Conservation (phyloP, 768 basidiomycete genomes). For the Daedalea quercina region DNA sequence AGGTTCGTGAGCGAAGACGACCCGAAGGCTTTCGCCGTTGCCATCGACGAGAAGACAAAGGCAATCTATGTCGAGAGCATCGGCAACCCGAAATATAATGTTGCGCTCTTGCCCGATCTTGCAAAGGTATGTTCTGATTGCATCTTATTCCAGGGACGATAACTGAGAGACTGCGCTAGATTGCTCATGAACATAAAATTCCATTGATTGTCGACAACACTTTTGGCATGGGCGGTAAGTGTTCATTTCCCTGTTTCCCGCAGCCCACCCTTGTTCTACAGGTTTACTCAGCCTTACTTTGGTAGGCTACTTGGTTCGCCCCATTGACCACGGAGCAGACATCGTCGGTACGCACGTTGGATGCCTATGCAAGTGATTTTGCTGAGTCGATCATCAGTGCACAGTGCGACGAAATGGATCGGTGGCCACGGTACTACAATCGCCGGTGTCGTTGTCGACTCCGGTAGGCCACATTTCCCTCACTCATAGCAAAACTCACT, state of each 20-base stretch:
- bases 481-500: neutral
- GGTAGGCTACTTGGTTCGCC: constrained; percentile 51
- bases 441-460: constrained; percentile 68
- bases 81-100: constrained; percentile 70
- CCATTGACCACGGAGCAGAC: constrained; percentile 72
- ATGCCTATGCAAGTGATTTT: neutral
- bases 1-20: constrained; percentile 55
- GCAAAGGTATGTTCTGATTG: constrained; percentile 48
- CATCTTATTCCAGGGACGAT: too few species aligned
- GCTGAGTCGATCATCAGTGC: constrained; percentile 31
- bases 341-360: constrained; percentile 44
- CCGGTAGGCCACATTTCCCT: constrained; percentile 34
- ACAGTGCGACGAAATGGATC: constrained; percentile 84
- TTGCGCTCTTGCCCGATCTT: constrained; percentile 61
- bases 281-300: neutral
- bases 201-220: constrained; percentile 82
- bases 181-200: constrained; percentile 66
- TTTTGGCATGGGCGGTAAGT: constrained; percentile 58
- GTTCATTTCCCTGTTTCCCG: too few species aligned
- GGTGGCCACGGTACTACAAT: constrained; percentile 78
- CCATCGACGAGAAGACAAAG: constrained; percentile 74
- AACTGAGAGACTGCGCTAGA: constrained; percentile 23
- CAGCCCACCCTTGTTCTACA: constrained; percentile 1
- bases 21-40: constrained; percentile 53
- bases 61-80: constrained; percentile 73